Evolutionary conservation across 371 early-diverging fungal species (phyloP).

Genomic region (Mortierella sp.): DNA sequence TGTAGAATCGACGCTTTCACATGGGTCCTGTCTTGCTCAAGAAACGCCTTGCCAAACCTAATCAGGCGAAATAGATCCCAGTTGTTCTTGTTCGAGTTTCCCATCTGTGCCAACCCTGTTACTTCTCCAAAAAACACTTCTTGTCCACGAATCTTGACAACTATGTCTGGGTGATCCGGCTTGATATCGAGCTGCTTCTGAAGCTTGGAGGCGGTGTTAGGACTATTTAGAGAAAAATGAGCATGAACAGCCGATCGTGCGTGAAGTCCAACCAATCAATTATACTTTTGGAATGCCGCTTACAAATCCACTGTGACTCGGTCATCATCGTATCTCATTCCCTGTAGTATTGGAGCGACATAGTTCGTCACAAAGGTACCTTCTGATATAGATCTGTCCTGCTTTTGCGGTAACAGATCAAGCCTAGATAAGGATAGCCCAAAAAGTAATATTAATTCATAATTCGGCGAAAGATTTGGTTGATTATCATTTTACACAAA

Average conservation of each 20-base stretch:
- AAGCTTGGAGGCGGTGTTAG: slow-evolving; percentile 9
- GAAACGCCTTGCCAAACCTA: slow-evolving; percentile 7
- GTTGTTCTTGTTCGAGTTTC: slow-evolving; percentile 1
- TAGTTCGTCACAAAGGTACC: slow-evolving; percentile 2
- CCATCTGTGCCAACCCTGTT: slow-evolving; percentile 7
- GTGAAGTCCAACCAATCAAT: no score
- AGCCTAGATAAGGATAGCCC: no score
- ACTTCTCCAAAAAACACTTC: slow-evolving; percentile 10
- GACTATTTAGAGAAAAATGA: slow-evolving; percentile 5
- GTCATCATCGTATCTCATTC: no score
- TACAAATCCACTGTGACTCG: no score
- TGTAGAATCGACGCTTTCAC: slow-evolving; percentile 2
- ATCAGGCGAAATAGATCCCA: slow-evolving; percentile 10
- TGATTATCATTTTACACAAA: no score
- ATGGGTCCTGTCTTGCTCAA: slow-evolving; percentile 7
- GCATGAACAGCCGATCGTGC: no score
- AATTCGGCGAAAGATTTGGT: no score
- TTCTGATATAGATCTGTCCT: slow-evolving; percentile 3
- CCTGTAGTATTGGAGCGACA: no score
- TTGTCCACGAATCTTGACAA: slow-evolving; percentile 6
- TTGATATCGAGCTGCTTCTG: slow-evolving; percentile 12
- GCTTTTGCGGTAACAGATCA: no score
- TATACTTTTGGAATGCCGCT: no score
- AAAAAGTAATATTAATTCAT: no score
- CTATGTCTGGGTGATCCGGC: slow-evolving; percentile 10